Evolutionary conservation across 2,329 filamentous ascomycete genomes (phyloP).

Genomic region (Grosmannia huntii): DNA sequence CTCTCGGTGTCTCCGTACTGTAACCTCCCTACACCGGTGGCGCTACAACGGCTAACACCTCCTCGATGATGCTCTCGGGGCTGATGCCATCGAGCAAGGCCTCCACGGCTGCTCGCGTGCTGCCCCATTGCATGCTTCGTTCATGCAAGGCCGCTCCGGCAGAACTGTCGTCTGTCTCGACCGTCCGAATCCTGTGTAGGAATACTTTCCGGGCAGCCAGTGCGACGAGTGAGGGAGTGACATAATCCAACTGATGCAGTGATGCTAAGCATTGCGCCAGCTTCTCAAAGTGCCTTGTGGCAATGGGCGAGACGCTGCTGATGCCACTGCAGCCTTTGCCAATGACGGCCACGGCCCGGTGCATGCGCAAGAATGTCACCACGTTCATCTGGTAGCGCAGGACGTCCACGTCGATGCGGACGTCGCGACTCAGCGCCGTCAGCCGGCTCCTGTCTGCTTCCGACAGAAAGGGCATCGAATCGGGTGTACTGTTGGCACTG

Average conservation of each 20-base stretch:
- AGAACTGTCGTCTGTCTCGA: constrained; percentile 16
- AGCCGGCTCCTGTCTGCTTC: constrained; percentile 45
- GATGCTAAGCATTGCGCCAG: constrained; percentile 64
- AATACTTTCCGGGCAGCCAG: constrained; percentile 82
- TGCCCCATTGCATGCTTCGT: constrained; percentile 88
- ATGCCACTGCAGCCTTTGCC: background rate
- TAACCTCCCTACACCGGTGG: constrained; percentile 31
- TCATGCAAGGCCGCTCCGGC: constrained; percentile 41
- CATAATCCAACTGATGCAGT: constrained; percentile 67
- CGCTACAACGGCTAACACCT: constrained; percentile 45
- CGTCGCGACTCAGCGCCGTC: constrained; percentile 40
- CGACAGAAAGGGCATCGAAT: constrained; percentile 10
- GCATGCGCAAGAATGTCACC: constrained; percentile 72
- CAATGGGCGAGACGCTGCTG: constrained; percentile 60
- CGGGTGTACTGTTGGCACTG: background rate
- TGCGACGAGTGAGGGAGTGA: constrained; percentile 70
- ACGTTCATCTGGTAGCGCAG: constrained; percentile 79
- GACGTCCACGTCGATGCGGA: constrained; percentile 63
- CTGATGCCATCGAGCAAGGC: constrained; percentile 49
- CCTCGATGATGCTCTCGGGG: constrained; percentile 51
- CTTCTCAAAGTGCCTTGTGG: constrained; percentile 63
- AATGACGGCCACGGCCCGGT: constrained; percentile 58
- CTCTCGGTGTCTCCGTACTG: too few relatives aligned
- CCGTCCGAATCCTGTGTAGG: constrained; percentile 66
- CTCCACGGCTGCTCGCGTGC: constrained; percentile 56